Percentiles rank a stretch among this genome's conserved stretches.
phyloP scores from a whole-genome alignment of 441 rosid species.

The Lepidium campestre region DNA sequence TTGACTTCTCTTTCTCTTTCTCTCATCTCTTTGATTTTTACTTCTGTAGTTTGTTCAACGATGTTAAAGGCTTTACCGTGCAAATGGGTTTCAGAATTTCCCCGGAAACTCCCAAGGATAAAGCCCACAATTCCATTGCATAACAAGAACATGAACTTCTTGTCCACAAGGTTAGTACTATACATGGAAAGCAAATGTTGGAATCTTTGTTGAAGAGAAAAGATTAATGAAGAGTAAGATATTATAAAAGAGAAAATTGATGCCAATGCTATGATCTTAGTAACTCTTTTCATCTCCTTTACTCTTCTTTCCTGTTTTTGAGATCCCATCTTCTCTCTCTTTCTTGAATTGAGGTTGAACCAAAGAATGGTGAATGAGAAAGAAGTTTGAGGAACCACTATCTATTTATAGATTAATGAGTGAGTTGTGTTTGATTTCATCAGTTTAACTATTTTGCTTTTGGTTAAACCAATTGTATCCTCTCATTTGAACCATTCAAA shows the following conservation, averaged over 20 bases:
- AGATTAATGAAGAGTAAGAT: conserved; percentile 30
- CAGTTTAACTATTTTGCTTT: neutral
- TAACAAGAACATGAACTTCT: conserved; percentile 67
- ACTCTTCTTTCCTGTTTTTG: conserved; percentile 8
- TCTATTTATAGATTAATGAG: conserved; percentile 9
- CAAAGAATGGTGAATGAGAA: conserved; percentile 1
- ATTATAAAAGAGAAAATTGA: conserved; percentile 38
- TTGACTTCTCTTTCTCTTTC: conserved; percentile 3
- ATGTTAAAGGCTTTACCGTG: neutral
- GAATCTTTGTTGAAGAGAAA: conserved; percentile 23
- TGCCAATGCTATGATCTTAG: conserved; percentile 29
- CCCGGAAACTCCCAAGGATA: conserved; percentile 39
- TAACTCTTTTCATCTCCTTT: conserved; percentile 16
- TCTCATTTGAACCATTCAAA: conserved; percentile 14
- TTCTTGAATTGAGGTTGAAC: neutral
- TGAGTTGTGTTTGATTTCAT: neutral
- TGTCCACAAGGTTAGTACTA: conserved; percentile 31
- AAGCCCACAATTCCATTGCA: conserved; percentile 72
- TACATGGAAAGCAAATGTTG: conserved; percentile 7
- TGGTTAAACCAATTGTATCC: neutral
- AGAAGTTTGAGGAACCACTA: neutral
- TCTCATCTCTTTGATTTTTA: neutral
- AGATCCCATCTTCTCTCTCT: neutral
- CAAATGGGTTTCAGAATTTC: conserved; percentile 23
- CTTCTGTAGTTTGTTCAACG: neutral